These are phyloP conservation scores for Aspergillus sp. DNA, from an alignment of 2,329 filamentous ascomycete species.

Conservation along the genomic window DNA sequence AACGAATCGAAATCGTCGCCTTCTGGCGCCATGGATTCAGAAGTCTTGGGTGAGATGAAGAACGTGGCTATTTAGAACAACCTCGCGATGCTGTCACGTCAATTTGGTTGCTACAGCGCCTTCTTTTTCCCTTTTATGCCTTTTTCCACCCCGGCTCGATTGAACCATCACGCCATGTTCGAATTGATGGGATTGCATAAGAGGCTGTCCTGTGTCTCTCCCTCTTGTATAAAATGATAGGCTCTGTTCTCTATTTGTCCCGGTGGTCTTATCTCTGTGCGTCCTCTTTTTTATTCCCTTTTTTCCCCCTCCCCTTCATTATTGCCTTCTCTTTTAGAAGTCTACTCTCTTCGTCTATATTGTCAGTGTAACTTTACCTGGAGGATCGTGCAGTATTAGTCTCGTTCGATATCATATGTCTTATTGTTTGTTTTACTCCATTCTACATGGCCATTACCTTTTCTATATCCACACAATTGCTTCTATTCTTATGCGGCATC, in stretches of 20 bases:
- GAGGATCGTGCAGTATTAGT: conserved; percentile 24
- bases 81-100: too few species aligned
- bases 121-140: conserved; percentile 7
- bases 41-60: conserved; percentile 41
- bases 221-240: conserved; percentile 27
- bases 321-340: conserved; percentile 12
- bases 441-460: conserved; percentile 4
- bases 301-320: conserved; percentile 2
- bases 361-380: conserved; percentile 25
- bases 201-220: conserved; percentile 10
- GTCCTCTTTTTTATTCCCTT: conserved; percentile 10
- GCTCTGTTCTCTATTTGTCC: conserved; percentile 14
- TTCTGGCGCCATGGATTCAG: conserved; percentile 26
- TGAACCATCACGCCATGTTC: conserved; percentile 17
- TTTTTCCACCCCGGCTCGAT: conserved; percentile 7
- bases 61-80: conserved; percentile 36
- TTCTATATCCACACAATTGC: background rate
- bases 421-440: background rate
- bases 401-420: conserved; percentile 4
- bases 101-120: conserved; percentile 1
- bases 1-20: conserved; percentile 21
- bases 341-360: conserved; percentile 10
- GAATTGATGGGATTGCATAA: conserved; percentile 18
- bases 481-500: too few species aligned
- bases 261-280: conserved; percentile 17